Percentiles rank a stretch among this genome's conserved stretches.
Evolutionary conservation across 495 filamentous ascomycete species (phyloP).

Genomic region (Aeminium ludgeri): DNA sequence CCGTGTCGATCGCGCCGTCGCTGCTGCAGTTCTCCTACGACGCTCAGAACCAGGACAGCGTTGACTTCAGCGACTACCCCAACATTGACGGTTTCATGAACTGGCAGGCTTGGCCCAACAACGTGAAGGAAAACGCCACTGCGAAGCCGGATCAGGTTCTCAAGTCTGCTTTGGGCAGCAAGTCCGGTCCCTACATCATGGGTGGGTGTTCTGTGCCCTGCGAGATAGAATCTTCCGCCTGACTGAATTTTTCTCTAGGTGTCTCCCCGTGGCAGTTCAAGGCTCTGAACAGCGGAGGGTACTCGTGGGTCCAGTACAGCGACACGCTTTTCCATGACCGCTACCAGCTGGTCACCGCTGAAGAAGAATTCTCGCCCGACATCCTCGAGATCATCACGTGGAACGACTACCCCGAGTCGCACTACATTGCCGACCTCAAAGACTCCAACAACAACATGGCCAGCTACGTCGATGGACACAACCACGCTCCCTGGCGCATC

Average conservation of each 20-base stretch:
- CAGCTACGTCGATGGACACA: constrained; percentile 11
- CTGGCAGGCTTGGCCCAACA: constrained; percentile 19
- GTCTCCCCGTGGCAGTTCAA: constrained; percentile 19
- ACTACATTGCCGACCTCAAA: constrained; percentile 18
- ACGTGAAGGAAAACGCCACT: constrained; percentile 11
- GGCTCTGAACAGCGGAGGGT: constrained; percentile 15
- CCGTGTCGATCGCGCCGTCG: constrained; percentile 14
- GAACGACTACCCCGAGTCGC: constrained; percentile 19
- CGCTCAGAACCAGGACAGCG: constrained; percentile 7
- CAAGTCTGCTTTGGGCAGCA: constrained; percentile 10
- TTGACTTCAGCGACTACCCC: constrained; percentile 5
- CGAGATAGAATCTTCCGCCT: neutral
- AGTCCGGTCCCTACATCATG: constrained; percentile 18
- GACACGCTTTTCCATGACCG: constrained; percentile 16
- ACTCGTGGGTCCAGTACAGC: constrained; percentile 17
- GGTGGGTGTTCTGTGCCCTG: constrained; percentile 3
- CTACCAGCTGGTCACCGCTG: constrained; percentile 1
- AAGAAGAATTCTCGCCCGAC: constrained; percentile 14
- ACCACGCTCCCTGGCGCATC: constrained; percentile 16
- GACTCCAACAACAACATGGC: constrained; percentile 3
- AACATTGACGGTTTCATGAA: constrained; percentile 17
- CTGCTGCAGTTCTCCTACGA: constrained; percentile 10
- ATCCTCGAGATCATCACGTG: constrained; percentile 19
- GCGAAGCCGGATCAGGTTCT: constrained; percentile 13
- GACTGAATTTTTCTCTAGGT: neutral